These are phyloP conservation scores for Monilinia aucupariae DNA, from an alignment of 2,329 filamentous ascomycete genomes.

Conservation along the genomic window DNA sequence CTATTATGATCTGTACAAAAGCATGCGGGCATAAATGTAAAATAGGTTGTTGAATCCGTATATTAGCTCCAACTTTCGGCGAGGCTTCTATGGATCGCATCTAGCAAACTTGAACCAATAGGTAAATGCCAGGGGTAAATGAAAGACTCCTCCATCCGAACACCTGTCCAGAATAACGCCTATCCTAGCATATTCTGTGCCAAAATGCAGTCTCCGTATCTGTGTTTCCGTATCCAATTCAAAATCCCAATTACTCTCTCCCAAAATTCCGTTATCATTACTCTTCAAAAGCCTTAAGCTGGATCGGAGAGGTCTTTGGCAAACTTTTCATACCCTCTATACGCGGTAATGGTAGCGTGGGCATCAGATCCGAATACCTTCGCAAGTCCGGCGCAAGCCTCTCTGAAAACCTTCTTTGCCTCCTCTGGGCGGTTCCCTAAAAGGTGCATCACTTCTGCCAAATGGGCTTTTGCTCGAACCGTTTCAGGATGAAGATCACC, in stretches of 20 bases:
- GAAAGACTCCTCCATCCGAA: background rate
- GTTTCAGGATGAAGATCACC: conserved; percentile 29
- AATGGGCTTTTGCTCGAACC: conserved; percentile 23
- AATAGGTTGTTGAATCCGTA: background rate
- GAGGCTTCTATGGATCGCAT: conserved; percentile 1
- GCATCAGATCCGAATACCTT: conserved; percentile 26
- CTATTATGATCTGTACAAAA: background rate
- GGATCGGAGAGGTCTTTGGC: conserved; percentile 23
- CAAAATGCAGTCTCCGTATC: background rate
- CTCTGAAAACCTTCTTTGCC: conserved; percentile 27
- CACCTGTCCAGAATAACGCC: background rate
- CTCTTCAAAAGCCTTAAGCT: background rate
- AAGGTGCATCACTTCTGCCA: conserved; percentile 25
- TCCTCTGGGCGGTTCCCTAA: conserved; percentile 21
- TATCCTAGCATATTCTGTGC: background rate
- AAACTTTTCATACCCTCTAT: conserved; percentile 29
- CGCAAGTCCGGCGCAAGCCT: conserved; percentile 26
- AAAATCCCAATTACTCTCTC: background rate
- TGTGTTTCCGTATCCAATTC: background rate
- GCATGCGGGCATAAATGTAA: background rate
- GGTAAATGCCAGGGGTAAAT: background rate
- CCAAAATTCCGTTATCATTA: background rate
- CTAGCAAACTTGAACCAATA: background rate
- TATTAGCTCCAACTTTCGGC: background rate
- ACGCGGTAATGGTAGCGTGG: conserved; percentile 24